Evolutionary conservation across 1,284 basidiomycete genomes (phyloP).

Genomic region (Tylopilus sp.): DNA sequence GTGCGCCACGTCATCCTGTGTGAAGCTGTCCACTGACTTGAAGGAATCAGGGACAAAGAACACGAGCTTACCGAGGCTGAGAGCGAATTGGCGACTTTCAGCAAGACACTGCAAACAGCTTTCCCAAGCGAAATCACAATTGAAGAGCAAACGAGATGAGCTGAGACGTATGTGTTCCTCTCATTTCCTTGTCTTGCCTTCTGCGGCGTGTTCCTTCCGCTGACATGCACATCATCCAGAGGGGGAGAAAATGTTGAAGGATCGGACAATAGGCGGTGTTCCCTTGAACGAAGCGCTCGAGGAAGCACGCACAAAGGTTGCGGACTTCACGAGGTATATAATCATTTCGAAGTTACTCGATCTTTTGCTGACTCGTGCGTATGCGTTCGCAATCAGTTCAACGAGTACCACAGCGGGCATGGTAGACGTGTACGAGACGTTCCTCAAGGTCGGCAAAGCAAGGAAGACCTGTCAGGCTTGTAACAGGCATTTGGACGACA

Average conservation of each 20-base stretch:
- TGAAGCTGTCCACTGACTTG: not conserved
- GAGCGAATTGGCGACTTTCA: conserved; percentile 57
- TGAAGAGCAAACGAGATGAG: conserved; percentile 74
- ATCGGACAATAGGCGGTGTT: conserved; percentile 53
- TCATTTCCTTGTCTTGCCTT: too few species aligned
- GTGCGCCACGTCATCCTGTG: conserved; percentile 49
- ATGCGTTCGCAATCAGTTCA: conserved; percentile 23
- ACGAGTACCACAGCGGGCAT: conserved; percentile 49
- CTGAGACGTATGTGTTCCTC: conserved; percentile 62
- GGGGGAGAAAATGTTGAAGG: conserved; percentile 65
- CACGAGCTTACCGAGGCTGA: conserved; percentile 70
- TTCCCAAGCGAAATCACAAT: conserved; percentile 66
- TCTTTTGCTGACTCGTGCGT: not conserved
- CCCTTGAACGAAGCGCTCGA: conserved; percentile 68
- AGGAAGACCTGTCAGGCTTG: conserved; percentile 85
- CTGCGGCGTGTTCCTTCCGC: not conserved
- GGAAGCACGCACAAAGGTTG: conserved; percentile 65
- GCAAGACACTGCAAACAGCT: conserved; percentile 69
- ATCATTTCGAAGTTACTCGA: not conserved
- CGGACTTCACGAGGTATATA: conserved; percentile 65
- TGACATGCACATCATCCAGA: conserved; percentile 48
- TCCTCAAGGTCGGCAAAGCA: conserved; percentile 71
- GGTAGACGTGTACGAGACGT: conserved; percentile 68
- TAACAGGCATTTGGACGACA: conserved; percentile 72
- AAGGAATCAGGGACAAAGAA: conserved; percentile 70